A percentile compares a stretch with the other conserved stretches of the same genome.
phyloP scores from a whole-genome alignment of 768 basidiomycete genomes.

The Mycena haematopus region DNA sequence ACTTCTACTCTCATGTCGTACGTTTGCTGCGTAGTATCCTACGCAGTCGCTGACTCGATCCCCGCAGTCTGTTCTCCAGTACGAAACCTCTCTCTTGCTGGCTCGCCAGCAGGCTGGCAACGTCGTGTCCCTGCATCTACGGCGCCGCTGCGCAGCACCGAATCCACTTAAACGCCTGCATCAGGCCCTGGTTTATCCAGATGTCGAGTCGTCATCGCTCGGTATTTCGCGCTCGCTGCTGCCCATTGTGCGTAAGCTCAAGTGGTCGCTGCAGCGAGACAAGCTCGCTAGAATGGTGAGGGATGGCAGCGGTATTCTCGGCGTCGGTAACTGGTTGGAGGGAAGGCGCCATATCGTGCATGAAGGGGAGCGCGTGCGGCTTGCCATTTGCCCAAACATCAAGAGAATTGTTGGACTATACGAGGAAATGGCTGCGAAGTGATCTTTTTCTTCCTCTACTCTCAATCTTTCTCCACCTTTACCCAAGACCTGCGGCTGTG shows the following conservation, averaged over 20 bases:
- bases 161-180: constrained; percentile 51
- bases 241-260: constrained; percentile 68
- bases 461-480: too few species aligned
- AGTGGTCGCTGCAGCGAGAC: constrained; percentile 75
- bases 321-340: constrained; percentile 64
- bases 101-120: constrained; percentile 59
- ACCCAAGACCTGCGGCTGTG: too few species aligned
- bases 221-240: constrained; percentile 65
- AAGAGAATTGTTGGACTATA: constrained; percentile 65
- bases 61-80: constrained; percentile 69
- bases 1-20: constrained; percentile 69
- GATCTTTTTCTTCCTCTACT: neutral
- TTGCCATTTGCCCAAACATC: constrained; percentile 73
- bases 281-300: constrained; percentile 64
- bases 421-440: constrained; percentile 45
- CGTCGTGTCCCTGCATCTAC: constrained; percentile 60
- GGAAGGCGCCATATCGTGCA: constrained; percentile 53
- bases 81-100: constrained; percentile 62
- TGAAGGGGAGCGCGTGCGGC: constrained; percentile 69
- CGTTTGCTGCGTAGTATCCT: constrained; percentile 30
- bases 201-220: constrained; percentile 64
- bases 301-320: constrained; percentile 45
- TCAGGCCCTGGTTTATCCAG: constrained; percentile 62
- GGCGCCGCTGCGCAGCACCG: constrained; percentile 48
- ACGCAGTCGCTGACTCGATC: constrained; percentile 16